Percentiles rank a stretch among this genome's conserved stretches.
Evolutionary conservation across 805 yeast species (phyloP).

Genomic region (Barnettozyma pratensis): DNA sequence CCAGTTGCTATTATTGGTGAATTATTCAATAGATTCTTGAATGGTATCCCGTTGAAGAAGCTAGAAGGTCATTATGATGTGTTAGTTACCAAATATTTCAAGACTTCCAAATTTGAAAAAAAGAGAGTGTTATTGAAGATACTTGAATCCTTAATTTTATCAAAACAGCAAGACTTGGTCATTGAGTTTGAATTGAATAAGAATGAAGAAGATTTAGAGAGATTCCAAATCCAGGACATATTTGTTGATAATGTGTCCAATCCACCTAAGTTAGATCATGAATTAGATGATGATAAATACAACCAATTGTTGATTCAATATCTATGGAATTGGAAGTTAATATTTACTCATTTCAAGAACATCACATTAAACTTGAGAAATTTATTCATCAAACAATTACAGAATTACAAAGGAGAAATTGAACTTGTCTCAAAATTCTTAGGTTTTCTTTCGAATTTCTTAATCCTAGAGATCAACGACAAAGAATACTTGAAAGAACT

Average conservation of each 20-base stretch:
- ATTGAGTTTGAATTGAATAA: conserved; percentile 55
- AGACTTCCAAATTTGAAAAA: conserved; percentile 27
- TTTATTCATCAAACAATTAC: conserved; percentile 54
- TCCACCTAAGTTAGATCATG: conserved; percentile 33
- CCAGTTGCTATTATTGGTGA: conserved; percentile 32
- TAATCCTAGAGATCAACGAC: conserved; percentile 36
- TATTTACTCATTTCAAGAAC: conserved; percentile 56
- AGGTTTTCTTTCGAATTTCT: conserved; percentile 44
- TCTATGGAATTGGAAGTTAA: conserved; percentile 65
- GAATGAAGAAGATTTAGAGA: conserved; percentile 15
- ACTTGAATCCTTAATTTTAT: conserved; percentile 36
- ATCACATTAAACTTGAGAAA: conserved; percentile 61
- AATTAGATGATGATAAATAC: conserved; percentile 28
- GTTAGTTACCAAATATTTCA: conserved; percentile 31
- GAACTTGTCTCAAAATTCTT: conserved; percentile 47
- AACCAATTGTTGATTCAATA: conserved; percentile 35
- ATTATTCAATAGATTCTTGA: conserved; percentile 29
- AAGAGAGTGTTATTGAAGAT: conserved; percentile 41
- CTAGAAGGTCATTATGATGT: conserved; percentile 30
- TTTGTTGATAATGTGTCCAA: conserved; percentile 33
- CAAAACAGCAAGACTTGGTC: conserved; percentile 52
- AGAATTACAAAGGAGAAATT: conserved; percentile 26
- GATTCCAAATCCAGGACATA: conserved; percentile 25
- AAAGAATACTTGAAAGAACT: conserved; percentile 20
- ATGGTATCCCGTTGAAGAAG: conserved; percentile 26